phyloP scores from a whole-genome alignment of 1,139 yeast species.

The Groenewaldozyma sp. region DNA sequence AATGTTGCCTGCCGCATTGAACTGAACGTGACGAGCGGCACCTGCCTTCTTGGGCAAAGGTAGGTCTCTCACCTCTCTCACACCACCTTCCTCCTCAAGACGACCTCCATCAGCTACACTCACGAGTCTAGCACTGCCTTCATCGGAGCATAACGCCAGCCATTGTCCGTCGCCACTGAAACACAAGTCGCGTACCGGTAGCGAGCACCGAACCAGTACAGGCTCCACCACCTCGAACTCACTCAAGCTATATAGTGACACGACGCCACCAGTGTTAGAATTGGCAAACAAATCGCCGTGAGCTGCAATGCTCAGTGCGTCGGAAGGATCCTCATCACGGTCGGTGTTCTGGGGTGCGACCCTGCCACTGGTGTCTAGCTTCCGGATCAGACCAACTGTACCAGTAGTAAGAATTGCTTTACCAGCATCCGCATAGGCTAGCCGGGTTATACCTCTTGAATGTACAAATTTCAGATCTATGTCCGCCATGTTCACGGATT shows the following conservation, averaged over 20 bases:
- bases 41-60: constrained; percentile 9
- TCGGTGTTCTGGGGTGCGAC: constrained; percentile 23
- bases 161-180: constrained; percentile 66
- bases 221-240: constrained; percentile 20
- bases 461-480: constrained; percentile 20
- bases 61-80: constrained; percentile 34
- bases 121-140: constrained; percentile 42
- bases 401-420: constrained; percentile 30
- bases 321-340: constrained; percentile 27
- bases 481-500: too few relatives aligned
- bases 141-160: constrained; percentile 71
- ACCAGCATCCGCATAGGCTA: constrained; percentile 30
- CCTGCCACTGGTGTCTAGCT: constrained; percentile 25
- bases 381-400: constrained; percentile 28
- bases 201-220: constrained; percentile 32
- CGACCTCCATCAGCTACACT: constrained; percentile 40
- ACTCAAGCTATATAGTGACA: constrained; percentile 24
- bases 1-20: constrained; percentile 50
- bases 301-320: constrained; percentile 16
- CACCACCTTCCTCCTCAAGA: constrained; percentile 27
- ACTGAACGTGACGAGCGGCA: constrained; percentile 47
- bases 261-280: constrained; percentile 32
- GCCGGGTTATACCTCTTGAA: constrained; percentile 27
- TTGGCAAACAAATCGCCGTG: constrained; percentile 26
- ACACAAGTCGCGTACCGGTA: constrained; percentile 57